Percentiles rank a stretch among this genome's conserved stretches.
Conservation (phyloP, 768 basidiomycete species). For the Podaxis sp. region DNA sequence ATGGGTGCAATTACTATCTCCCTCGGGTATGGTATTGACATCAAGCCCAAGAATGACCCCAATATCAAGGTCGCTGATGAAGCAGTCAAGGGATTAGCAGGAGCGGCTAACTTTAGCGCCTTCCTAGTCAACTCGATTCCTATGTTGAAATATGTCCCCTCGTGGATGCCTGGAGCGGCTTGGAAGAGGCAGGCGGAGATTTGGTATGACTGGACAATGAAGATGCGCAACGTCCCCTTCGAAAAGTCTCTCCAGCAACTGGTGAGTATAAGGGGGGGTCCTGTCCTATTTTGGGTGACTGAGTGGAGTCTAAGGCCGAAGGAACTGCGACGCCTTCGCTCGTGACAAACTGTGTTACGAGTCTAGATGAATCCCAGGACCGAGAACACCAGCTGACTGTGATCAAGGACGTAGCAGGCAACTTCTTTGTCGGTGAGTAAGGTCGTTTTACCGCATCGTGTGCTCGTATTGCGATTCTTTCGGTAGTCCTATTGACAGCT, state of each 20-base stretch:
- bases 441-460: background rate
- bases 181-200: conserved; percentile 31
- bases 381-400: conserved; percentile 13
- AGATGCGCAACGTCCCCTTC: conserved; percentile 23
- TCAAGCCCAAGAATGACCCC: conserved; percentile 27
- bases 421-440: conserved; percentile 19
- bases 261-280: conserved; percentile 10
- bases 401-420: conserved; percentile 18
- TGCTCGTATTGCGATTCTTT: background rate
- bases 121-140: conserved; percentile 33
- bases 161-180: conserved; percentile 33
- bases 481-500: background rate
- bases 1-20: conserved; percentile 27
- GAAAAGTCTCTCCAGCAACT: conserved; percentile 17
- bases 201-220: conserved; percentile 22
- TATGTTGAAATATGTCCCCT: conserved; percentile 30
- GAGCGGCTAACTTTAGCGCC: conserved; percentile 26
- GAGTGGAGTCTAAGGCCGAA: conserved; percentile 9
- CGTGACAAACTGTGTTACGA: conserved; percentile 13
- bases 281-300: background rate
- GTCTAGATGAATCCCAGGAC: conserved; percentile 15
- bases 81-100: conserved; percentile 22
- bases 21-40: conserved; percentile 30
- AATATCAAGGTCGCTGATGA: conserved; percentile 27
- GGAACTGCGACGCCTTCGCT: conserved; percentile 17